Evolutionary conservation across 192 early-diverging fungal genomes (phyloP).

Genomic region (Backusella mclennaniae): DNA sequence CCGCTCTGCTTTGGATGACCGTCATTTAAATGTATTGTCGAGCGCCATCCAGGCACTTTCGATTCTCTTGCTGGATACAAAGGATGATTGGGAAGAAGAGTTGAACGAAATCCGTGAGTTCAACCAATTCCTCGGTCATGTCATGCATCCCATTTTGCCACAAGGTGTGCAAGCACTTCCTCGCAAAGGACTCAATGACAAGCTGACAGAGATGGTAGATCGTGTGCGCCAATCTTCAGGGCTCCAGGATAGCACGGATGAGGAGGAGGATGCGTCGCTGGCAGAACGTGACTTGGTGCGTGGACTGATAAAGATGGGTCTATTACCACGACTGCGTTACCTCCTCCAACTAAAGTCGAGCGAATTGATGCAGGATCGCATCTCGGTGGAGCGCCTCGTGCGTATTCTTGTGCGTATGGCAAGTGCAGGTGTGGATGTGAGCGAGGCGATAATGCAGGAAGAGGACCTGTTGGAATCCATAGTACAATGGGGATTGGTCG

Average conservation of each 20-base stretch:
- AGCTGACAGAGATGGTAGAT: slow-evolving; percentile 17
- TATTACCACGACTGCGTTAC: slow-evolving; percentile 56
- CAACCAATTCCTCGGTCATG: slow-evolving; percentile 16
- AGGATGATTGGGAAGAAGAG: slow-evolving; percentile 16
- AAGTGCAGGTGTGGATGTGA: slow-evolving; percentile 37
- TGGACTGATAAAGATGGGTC: slow-evolving; percentile 62
- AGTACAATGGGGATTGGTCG: slow-evolving; percentile 29
- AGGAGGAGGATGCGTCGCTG: slow-evolving; percentile 42
- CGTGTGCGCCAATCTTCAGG: background rate
- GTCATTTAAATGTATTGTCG: slow-evolving; percentile 54
- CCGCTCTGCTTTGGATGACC: slow-evolving; percentile 66
- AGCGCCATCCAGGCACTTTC: slow-evolving; percentile 48
- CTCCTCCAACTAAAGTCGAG: slow-evolving; percentile 44
- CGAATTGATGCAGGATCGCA: slow-evolving; percentile 15
- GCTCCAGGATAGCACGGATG: slow-evolving; percentile 27
- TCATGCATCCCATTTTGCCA: background rate
- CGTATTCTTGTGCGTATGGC: slow-evolving; percentile 49
- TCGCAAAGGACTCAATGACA: slow-evolving; percentile 3
- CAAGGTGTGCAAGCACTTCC: background rate
- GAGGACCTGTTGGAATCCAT: slow-evolving; percentile 46
- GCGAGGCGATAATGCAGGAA: slow-evolving; percentile 46
- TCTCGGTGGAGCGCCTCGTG: slow-evolving; percentile 43
- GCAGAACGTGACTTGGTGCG: slow-evolving; percentile 51
- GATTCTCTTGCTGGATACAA: slow-evolving; percentile 38
- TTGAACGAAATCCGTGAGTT: slow-evolving; percentile 34